Conservation (phyloP, 352 stramenopile genomes). For the Phytophthora niederhauseri region DNA sequence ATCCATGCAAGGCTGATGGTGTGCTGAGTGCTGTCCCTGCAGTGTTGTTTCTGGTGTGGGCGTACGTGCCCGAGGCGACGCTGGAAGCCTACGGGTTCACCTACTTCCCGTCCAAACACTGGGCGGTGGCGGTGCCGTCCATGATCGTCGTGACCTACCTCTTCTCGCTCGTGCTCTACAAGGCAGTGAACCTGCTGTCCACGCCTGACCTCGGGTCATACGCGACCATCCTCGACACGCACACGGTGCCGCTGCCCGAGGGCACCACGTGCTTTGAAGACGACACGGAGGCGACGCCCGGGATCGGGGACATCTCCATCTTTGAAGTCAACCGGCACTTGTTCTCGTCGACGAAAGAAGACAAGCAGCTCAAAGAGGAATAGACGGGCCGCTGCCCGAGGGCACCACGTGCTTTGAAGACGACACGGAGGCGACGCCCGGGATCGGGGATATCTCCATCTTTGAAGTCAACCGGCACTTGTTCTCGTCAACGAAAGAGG, state of each 20-base stretch:
- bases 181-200: slow-evolving; percentile 79
- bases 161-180: slow-evolving; percentile 86
- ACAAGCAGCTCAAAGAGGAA: slow-evolving; percentile 32
- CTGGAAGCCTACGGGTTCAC: slow-evolving; percentile 83
- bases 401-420: slow-evolving; percentile 49
- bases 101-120: slow-evolving; percentile 92
- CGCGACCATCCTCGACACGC: slow-evolving; percentile 77
- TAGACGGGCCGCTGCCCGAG: slow-evolving; percentile 44
- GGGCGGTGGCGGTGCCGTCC: slow-evolving; percentile 85
- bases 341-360: slow-evolving; percentile 33
- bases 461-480: slow-evolving; percentile 72
- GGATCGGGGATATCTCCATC: slow-evolving; percentile 81
- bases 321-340: slow-evolving; percentile 72
- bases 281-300: slow-evolving; percentile 63
- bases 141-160: slow-evolving; percentile 86
- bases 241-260: slow-evolving; percentile 63
- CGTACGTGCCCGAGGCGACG: slow-evolving; percentile 84
- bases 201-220: slow-evolving; percentile 79
- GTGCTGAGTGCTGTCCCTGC: not conserved
- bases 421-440: slow-evolving; percentile 63
- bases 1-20: too few relatives aligned
- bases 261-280: slow-evolving; percentile 49
- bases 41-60: slow-evolving; percentile 91
- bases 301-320: slow-evolving; percentile 81
- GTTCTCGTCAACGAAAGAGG: slow-evolving; percentile 33